phyloP scores from a whole-genome alignment of 306 rosid species.

The Cucumis melo region DNA sequence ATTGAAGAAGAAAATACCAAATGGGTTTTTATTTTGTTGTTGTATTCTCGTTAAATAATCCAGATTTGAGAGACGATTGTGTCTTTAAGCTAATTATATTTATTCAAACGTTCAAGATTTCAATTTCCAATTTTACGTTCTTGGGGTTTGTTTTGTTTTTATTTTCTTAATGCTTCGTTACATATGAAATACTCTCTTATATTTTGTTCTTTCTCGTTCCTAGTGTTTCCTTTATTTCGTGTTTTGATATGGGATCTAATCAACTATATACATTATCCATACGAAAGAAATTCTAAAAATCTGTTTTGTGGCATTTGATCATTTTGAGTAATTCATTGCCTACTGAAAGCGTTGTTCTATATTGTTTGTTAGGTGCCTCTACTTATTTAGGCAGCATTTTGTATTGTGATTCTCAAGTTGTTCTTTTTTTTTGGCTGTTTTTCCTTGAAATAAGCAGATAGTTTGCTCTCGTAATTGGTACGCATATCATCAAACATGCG shows the following conservation, averaged over 20 bases:
- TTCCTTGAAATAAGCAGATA: constrained; percentile 13
- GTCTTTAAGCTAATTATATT: neutral
- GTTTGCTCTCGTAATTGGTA: constrained; percentile 9
- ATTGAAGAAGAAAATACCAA: neutral
- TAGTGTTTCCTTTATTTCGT: neutral
- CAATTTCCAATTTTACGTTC: neutral
- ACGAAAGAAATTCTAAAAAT: neutral
- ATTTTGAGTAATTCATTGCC: neutral
- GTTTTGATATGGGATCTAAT: neutral
- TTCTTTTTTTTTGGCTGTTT: neutral
- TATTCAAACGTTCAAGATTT: constrained; percentile 3
- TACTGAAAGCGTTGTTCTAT: neutral
- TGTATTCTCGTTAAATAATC: neutral
- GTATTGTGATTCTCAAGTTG: neutral
- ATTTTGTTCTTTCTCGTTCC: neutral
- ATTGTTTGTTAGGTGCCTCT: neutral
- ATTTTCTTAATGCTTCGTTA: neutral
- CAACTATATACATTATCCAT: neutral
- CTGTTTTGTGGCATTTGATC: neutral
- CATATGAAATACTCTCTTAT: neutral
- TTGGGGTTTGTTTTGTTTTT: neutral
- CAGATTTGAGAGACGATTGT: constrained; percentile 1
- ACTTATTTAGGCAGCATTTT: neutral
- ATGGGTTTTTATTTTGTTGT: neutral
- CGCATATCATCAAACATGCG: constrained; percentile 31